Evolutionary conservation across 169 alveolate genomes (phyloP), one percentile per base, ranked within the genome.

Genomic region (Plasmodium fragile): DNA sequence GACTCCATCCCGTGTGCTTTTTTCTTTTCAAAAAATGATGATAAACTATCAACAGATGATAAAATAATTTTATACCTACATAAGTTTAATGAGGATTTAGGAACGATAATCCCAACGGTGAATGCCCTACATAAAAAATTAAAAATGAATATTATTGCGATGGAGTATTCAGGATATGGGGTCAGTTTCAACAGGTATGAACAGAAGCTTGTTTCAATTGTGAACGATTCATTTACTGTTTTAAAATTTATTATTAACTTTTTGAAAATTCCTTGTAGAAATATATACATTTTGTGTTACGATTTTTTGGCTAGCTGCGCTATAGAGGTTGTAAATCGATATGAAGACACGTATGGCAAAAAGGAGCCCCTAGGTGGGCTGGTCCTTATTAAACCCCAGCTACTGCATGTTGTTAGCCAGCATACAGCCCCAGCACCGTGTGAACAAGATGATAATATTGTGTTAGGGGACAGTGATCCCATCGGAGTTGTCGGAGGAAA

Each of bases 121-220:
- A 25, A 75, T 77, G 85, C 93, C 13, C 49, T 85, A 77, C 93
- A 85, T 34, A 73, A 85, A 59, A 73, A 85, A 53, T 85, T 85
- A 85, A 53, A 75, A 73, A 73, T 85, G 41, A 85, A 85, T 75
- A 85, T 85, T 49, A 85, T 85, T 39, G 93, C 93, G 22, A 85
- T 85, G 93, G 93, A 85, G 79, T 85, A 85, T 85, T 85, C 93
- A 45, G 93, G 93, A 18, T 85, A 85, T 73, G 93, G 93, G 11
- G 93, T 32, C 25, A 85, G 93, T 28, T 85, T 85, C 79, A 85
- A 85, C 70, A 75, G 39, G 39, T 53, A 85, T 75, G 85, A 85
- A 52, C 93, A 85, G 70, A 85, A 85, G 65, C 78, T 77, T 28
- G 82, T 85, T 18, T 85, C 93, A 36, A 73, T 85, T 41, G 93